Conservation (phyloP, 345 rosid species). For the Xanthoceras sorbifolium region DNA sequence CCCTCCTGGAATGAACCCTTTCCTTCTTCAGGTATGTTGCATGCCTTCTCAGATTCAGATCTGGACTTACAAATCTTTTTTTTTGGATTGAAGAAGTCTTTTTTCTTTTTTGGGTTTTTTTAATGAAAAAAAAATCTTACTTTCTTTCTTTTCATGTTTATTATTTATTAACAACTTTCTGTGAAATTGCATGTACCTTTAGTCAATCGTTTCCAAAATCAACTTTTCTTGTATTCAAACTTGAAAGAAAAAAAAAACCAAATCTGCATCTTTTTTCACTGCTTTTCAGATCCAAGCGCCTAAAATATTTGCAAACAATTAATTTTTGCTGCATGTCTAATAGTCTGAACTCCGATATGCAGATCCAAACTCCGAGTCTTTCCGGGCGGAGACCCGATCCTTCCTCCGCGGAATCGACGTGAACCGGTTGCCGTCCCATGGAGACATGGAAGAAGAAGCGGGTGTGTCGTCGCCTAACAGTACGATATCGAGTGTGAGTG, state of each 20-base stretch:
- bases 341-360: conserved; percentile 40
- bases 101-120: conserved; percentile 6
- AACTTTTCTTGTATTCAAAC: conserved; percentile 13
- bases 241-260: too few relatives aligned
- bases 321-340: background rate
- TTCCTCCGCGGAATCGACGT: conserved; percentile 84
- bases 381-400: conserved; percentile 52
- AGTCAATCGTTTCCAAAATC: conserved; percentile 19
- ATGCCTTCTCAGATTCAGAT: conserved; percentile 13
- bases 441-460: conserved; percentile 78
- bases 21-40: conserved; percentile 48
- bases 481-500: conserved; percentile 85
- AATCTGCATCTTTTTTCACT: too few relatives aligned
- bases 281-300: background rate
- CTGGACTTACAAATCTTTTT: conserved; percentile 25
- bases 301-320: background rate
- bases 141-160: conserved; percentile 4
- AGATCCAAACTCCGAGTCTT: conserved; percentile 65
- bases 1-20: conserved; percentile 60
- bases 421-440: conserved; percentile 69
- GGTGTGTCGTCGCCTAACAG: conserved; percentile 95
- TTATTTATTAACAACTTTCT: background rate
- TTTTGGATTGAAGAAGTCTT: background rate
- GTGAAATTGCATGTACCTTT: background rate
- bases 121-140: background rate